These are phyloP conservation scores for Solanum appendiculatum DNA, from an alignment of 257 asterid species.

Conservation along the genomic window DNA sequence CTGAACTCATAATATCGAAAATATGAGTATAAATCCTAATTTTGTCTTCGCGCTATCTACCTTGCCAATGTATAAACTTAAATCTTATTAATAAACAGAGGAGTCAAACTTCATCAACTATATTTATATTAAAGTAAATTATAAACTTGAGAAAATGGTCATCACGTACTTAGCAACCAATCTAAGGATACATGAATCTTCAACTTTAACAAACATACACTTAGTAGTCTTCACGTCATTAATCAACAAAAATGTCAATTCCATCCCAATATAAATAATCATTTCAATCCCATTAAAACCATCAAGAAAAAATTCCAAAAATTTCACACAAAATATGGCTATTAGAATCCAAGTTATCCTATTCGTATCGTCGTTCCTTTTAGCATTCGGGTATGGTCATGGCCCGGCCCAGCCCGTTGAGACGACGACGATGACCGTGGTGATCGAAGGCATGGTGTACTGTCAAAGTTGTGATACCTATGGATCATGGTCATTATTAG, in stretches of 20 bases:
- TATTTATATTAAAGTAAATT: not conserved
- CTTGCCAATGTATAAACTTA: too few species aligned
- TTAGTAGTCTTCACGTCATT: not conserved
- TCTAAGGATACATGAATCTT: not conserved
- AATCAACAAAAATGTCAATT: not conserved
- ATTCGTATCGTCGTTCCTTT: slow-evolving; percentile 17
- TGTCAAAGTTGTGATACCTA: slow-evolving; percentile 56
- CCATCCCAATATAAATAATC: slow-evolving; percentile 8
- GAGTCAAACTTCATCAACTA: not conserved
- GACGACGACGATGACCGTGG: slow-evolving; percentile 28
- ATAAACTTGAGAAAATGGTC: slow-evolving; percentile 14
- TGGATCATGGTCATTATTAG: slow-evolving; percentile 50
- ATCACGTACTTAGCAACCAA: slow-evolving; percentile 32
- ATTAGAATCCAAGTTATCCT: slow-evolving; percentile 18
- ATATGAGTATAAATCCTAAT: too few species aligned
- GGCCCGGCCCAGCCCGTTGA: slow-evolving; percentile 17
- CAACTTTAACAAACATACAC: not conserved
- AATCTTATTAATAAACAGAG: not conserved
- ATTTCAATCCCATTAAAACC: not conserved
- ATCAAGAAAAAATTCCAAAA: not conserved
- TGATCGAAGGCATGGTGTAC: slow-evolving; percentile 63
- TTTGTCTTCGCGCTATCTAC: too few species aligned
- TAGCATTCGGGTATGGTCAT: slow-evolving; percentile 19
- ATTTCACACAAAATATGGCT: slow-evolving; percentile 29
- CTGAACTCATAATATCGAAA: too few species aligned